A percentile compares a stretch with the other conserved stretches of the same genome.
Conservation (phyloP, 257 asterid species). For the Thymus mandschuricus region DNA sequence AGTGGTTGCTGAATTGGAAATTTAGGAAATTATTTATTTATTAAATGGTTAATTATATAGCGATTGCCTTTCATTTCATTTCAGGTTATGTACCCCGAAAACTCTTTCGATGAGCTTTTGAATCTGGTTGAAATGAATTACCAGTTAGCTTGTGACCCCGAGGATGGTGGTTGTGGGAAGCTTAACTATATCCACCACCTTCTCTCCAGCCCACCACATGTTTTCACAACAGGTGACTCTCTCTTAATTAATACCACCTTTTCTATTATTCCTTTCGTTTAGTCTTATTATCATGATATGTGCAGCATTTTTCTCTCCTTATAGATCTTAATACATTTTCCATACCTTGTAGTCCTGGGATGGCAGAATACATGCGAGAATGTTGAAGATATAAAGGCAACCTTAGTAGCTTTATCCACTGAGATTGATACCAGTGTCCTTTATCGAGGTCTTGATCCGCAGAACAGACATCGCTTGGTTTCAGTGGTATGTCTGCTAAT, state of each 20-base stretch:
- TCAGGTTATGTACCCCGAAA: conserved; percentile 82
- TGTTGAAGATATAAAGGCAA: conserved; percentile 73
- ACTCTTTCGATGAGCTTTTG: conserved; percentile 80
- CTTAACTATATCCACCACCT: conserved; percentile 84
- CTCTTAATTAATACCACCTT: background rate
- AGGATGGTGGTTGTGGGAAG: conserved; percentile 87
- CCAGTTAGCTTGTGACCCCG: conserved; percentile 90
- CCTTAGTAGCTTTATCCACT: conserved; percentile 78
- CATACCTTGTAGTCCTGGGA: conserved; percentile 71
- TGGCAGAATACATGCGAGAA: conserved; percentile 95
- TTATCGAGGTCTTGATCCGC: conserved; percentile 93
- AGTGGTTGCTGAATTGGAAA: conserved; percentile 12
- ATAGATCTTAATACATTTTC: conserved; percentile 23
- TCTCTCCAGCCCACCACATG: conserved; percentile 81
- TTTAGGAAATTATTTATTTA: conserved; percentile 23
- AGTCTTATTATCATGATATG: conserved; percentile 9
- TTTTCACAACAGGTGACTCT: conserved; percentile 77
- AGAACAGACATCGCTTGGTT: conserved; percentile 61
- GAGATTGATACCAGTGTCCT: conserved; percentile 82
- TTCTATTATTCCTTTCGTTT: background rate
- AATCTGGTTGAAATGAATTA: conserved; percentile 89
- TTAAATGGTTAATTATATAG: conserved; percentile 23
- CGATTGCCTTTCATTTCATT: conserved; percentile 31
- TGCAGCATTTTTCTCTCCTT: conserved; percentile 5
- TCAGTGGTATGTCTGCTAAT: conserved; percentile 67